Conservation (phyloP, 2,329 filamentous ascomycete species). For the Leptosphaerulina australis region DNA sequence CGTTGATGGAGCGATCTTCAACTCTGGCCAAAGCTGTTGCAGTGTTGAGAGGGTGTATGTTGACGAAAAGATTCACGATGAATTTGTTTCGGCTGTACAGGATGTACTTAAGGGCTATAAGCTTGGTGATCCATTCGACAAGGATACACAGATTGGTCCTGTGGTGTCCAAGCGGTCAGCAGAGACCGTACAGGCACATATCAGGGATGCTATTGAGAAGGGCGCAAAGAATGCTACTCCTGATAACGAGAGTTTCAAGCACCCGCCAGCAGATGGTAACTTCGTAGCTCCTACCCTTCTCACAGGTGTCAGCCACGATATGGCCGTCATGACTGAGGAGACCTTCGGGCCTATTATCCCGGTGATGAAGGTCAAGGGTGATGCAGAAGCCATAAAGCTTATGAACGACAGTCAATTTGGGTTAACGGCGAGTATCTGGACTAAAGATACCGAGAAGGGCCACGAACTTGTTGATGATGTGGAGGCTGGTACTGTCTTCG, state of each 20-base stretch:
- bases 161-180: slow-evolving; percentile 83
- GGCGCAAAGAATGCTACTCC: slow-evolving; percentile 87
- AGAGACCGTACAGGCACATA: slow-evolving; percentile 75
- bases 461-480: slow-evolving; percentile 78
- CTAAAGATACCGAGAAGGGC: slow-evolving; percentile 78
- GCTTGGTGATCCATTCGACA: slow-evolving; percentile 84
- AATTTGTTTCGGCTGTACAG: slow-evolving; percentile 79
- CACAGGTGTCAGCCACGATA: slow-evolving; percentile 77
- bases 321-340: slow-evolving; percentile 91
- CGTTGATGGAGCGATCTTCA: slow-evolving; percentile 95
- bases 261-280: slow-evolving; percentile 77
- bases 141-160: slow-evolving; percentile 81
- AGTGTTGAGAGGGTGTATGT: slow-evolving; percentile 92
- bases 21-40: slow-evolving; percentile 98
- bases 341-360: slow-evolving; percentile 94
- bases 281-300: slow-evolving; percentile 87
- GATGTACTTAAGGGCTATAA: slow-evolving; percentile 78
- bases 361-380: slow-evolving; percentile 81
- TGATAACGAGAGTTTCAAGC: slow-evolving; percentile 76
- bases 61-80: slow-evolving; percentile 80
- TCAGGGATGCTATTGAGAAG: slow-evolving; percentile 80
- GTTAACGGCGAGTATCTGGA: slow-evolving; percentile 96
- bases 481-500: slow-evolving; percentile 93
- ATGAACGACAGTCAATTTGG: slow-evolving; percentile 98
- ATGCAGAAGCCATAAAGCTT: slow-evolving; percentile 78